A percentile compares a stretch with the other conserved stretches of the same genome.
These are phyloP conservation scores for Alternaria arbusti DNA, from an alignment of 2,329 filamentous ascomycete genomes.

Conservation along the genomic window DNA sequence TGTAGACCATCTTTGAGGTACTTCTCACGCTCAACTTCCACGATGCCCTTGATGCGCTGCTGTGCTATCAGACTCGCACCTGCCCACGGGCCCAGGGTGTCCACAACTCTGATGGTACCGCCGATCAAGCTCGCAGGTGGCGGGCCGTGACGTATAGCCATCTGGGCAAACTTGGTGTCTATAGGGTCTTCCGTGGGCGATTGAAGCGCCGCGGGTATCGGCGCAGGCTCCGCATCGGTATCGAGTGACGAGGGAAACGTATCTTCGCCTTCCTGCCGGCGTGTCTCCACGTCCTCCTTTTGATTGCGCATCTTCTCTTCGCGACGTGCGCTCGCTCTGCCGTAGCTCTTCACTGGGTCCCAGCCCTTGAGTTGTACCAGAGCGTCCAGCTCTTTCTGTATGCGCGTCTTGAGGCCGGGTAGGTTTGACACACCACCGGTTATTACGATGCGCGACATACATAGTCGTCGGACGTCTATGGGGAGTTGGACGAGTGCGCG, in stretches of 20 bases:
- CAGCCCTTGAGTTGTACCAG: constrained; percentile 75
- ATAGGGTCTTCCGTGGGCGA: constrained; percentile 63
- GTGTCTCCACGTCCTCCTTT: constrained; percentile 29
- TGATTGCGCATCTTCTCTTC: constrained; percentile 34
- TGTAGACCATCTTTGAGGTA: constrained; percentile 72
- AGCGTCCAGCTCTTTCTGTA: constrained; percentile 74
- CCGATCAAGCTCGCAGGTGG: constrained; percentile 52
- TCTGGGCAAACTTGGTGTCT: constrained; percentile 62
- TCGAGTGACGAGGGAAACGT: constrained; percentile 29
- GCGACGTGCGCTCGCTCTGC: constrained; percentile 55
- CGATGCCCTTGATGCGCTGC: constrained; percentile 71
- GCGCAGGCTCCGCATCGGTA: constrained; percentile 5
- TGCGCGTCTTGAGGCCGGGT: constrained; percentile 77
- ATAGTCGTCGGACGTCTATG: constrained; percentile 80
- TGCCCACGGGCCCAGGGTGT: constrained; percentile 75
- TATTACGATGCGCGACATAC: constrained; percentile 89
- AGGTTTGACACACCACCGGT: constrained; percentile 81
- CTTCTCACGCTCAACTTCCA: constrained; percentile 72
- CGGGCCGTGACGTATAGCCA: constrained; percentile 52
- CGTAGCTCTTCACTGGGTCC: constrained; percentile 76
- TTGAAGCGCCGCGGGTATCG: constrained; percentile 50
- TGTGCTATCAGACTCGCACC: constrained; percentile 74
- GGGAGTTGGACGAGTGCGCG: constrained; percentile 76
- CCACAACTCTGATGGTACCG: constrained; percentile 69
- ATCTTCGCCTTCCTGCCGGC: constrained; percentile 29